phyloP scores from a whole-genome alignment of 192 early-diverging fungal genomes.

The Coemansia sp. region DNA sequence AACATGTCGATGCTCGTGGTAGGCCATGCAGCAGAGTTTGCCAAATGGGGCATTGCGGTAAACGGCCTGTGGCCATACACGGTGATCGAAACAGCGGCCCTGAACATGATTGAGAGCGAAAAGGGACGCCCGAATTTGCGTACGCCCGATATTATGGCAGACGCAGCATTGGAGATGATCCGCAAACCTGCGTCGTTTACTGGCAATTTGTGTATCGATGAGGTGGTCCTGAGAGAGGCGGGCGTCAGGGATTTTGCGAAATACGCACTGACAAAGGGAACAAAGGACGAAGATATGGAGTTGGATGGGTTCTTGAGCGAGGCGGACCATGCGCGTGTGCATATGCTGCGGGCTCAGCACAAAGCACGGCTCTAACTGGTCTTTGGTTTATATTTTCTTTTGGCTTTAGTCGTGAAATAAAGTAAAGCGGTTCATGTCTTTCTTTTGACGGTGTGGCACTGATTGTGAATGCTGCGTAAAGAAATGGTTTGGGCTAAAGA shows the following conservation, averaged over 20 bases:
- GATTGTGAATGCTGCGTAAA: too few species aligned
- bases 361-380: not conserved
- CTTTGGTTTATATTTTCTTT: not conserved
- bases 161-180: constrained; percentile 69
- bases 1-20: constrained; percentile 75
- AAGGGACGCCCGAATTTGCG: constrained; percentile 11
- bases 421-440: not conserved
- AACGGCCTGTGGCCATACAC: constrained; percentile 79
- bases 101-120: constrained; percentile 40
- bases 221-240: constrained; percentile 66
- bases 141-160: constrained; percentile 71
- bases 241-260: constrained; percentile 71
- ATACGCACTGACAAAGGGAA: constrained; percentile 62
- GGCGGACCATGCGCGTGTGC: constrained; percentile 40
- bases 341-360: constrained; percentile 35
- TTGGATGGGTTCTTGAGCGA: constrained; percentile 66
- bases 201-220: constrained; percentile 77
- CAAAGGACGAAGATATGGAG: constrained; percentile 55
- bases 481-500: too few species aligned
- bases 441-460: not conserved
- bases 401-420: not conserved
- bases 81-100: constrained; percentile 72
- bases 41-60: constrained; percentile 64
- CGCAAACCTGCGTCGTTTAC: constrained; percentile 54
- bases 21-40: constrained; percentile 70